Conservation (phyloP, 352 stramenopile species). For the Phytophthora macrochlamydospora region DNA sequence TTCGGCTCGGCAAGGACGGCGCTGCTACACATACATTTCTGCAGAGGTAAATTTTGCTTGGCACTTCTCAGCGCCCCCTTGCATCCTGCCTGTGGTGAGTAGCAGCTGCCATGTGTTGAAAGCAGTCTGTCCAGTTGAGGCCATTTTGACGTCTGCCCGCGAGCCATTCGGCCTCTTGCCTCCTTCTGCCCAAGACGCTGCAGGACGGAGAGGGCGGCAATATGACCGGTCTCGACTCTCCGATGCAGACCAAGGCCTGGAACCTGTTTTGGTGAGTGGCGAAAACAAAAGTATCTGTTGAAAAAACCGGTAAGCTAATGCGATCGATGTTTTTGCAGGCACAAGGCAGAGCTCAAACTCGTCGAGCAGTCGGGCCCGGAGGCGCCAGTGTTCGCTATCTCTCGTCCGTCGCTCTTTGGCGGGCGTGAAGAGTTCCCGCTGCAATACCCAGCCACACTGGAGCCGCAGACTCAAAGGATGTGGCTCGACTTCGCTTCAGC, state of each 20-base stretch:
- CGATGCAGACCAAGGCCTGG: slow-evolving; percentile 31
- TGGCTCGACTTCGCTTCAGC: slow-evolving; percentile 27
- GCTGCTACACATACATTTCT: background rate
- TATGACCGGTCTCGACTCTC: slow-evolving; percentile 23
- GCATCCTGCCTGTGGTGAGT: slow-evolving; percentile 14
- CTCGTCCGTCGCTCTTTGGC: slow-evolving; percentile 21
- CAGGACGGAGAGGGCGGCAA: background rate
- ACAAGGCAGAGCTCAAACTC: slow-evolving; percentile 27
- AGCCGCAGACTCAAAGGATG: slow-evolving; percentile 18
- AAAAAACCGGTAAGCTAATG: background rate
- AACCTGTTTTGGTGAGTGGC: slow-evolving; percentile 32
- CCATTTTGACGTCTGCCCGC: background rate
- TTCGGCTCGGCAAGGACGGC: background rate
- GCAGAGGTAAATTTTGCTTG: slow-evolving; percentile 15
- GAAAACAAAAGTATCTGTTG: background rate
- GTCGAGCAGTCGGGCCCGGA: slow-evolving; percentile 15
- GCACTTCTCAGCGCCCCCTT: slow-evolving; percentile 21
- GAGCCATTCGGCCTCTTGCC: slow-evolving; percentile 16
- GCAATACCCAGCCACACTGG: slow-evolving; percentile 27
- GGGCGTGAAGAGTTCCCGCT: slow-evolving; percentile 27
- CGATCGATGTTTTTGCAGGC: slow-evolving; percentile 4
- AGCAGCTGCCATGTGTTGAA: slow-evolving; percentile 28
- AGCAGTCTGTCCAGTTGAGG: slow-evolving; percentile 22
- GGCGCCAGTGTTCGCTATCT: slow-evolving; percentile 29
- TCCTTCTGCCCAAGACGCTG: slow-evolving; percentile 5